A percentile compares a stretch with the other conserved stretches of the same genome.
phyloP scores from a whole-genome alignment of 495 filamentous ascomycete species.

The Penicillium verhagenii region DNA sequence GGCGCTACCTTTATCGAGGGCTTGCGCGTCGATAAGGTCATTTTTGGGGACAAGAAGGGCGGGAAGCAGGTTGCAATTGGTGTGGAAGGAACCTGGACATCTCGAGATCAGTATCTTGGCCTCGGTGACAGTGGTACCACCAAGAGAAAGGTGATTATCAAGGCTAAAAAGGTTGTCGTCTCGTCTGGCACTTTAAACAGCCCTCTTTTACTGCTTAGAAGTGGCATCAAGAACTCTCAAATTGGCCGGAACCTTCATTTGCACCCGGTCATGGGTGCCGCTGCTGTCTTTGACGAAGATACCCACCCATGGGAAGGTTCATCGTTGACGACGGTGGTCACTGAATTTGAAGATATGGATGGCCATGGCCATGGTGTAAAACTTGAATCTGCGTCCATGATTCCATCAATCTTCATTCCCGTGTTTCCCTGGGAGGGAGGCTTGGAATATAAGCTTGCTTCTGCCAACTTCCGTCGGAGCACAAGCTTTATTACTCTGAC shows the following conservation, averaged over 20 bases:
- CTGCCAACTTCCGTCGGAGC: conserved; percentile 60
- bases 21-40: conserved; percentile 62
- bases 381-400: conserved; percentile 69
- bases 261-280: conserved; percentile 67
- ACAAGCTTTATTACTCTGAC: conserved; percentile 65
- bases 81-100: conserved; percentile 70
- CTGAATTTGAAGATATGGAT: conserved; percentile 80
- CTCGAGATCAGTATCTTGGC: conserved; percentile 61
- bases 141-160: conserved; percentile 62
- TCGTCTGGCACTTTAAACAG: conserved; percentile 71
- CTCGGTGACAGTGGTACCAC: conserved; percentile 47
- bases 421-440: conserved; percentile 62
- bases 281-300: conserved; percentile 63
- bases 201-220: conserved; percentile 72
- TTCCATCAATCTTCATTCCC: conserved; percentile 56
- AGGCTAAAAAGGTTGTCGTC: conserved; percentile 79
- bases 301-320: conserved; percentile 75
- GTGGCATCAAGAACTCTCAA: conserved; percentile 71
- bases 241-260: conserved; percentile 83
- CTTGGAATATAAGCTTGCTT: conserved; percentile 64
- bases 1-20: conserved; percentile 82
- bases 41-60: conserved; percentile 55
- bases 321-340: conserved; percentile 73
- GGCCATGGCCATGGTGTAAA: conserved; percentile 80
- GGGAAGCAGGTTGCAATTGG: conserved; percentile 62